Base-by-base conservation (phyloP, 1,284 basidiomycete genomes). In the Mycena sp. region DNA sequence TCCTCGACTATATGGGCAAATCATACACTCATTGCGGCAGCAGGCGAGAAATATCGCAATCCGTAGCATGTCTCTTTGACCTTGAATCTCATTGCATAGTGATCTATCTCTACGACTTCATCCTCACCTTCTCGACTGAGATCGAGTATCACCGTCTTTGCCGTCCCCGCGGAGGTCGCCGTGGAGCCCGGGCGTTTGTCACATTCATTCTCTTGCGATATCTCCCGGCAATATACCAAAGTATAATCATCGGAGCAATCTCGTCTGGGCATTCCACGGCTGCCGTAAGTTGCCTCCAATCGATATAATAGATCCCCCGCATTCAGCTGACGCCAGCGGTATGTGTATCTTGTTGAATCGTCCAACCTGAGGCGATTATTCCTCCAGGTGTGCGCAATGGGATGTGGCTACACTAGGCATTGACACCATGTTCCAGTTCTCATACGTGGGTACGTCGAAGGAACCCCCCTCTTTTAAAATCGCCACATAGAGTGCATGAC, bases 1-100 rank as follows among this genome's bases (percentile, higher is more conserved):
- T n/a, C n/a, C n/a, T n/a, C n/a, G n/a, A n/a, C n/a, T n/a, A n/a
- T 25, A 26, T 52, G 32, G 50, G 50, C 50, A 14, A 52, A 52
- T 40, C 23, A 21, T 19, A 37, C 17, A 17, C 50, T 52, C 1
- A 40, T 52, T 19, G 32, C 50, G 5, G 21, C 29, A 4, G 50
- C 50, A 26, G 50, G 50, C 40, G 23, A 25, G 50, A 4, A 4
- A 5, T 26, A 2, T 38, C 3, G 25, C n/a, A 23, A 10, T 9
- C n/a, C 3, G 2, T 25, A 9, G 25, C 35, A 6, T 23, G n/a
- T 4, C 14, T 11, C 12, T 9, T 37, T 35, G 12, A 32, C 3
- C 19, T 6, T 19, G 5, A 28, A 9, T 21, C 6, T 10, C 32
- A 16, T 37, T 9, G 10, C 37, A 29, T 6, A 52, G 50, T n/a